These are phyloP conservation scores for Solanum pennellii DNA, from an alignment of 257 asterid genomes.

Conservation along the genomic window DNA sequence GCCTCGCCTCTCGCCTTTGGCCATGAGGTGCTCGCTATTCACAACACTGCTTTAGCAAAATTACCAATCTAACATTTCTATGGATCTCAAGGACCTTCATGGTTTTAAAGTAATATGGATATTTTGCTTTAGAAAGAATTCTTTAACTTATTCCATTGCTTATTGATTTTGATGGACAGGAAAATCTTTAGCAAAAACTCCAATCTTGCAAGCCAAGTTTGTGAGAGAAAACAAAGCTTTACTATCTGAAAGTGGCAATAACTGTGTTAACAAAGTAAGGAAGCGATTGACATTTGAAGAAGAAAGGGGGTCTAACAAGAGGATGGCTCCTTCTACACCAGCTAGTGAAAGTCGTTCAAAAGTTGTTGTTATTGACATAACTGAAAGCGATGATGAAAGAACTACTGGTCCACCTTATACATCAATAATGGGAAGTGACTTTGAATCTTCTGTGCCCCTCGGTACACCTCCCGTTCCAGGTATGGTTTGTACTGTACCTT, in stretches of 20 bases:
- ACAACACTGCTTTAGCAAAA: neutral
- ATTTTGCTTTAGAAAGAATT: neutral
- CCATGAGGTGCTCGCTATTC: no score
- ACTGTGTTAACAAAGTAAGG: constrained; percentile 7
- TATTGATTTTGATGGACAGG: constrained; percentile 7
- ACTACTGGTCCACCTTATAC: neutral
- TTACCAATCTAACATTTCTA: neutral
- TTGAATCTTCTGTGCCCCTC: neutral
- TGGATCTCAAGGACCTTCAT: no score
- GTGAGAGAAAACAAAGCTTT: constrained; percentile 10
- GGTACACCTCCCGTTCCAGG: neutral
- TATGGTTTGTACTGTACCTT: neutral
- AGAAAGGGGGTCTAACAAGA: constrained; percentile 12
- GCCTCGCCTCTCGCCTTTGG: no score
- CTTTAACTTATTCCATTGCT: neutral
- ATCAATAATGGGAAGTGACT: neutral
- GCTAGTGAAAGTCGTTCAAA: constrained; percentile 10
- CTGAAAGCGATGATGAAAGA: constrained; percentile 36
- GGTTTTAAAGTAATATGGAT: neutral
- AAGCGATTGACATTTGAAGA: constrained; percentile 22
- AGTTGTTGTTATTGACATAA: constrained; percentile 17
- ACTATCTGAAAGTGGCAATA: neutral
- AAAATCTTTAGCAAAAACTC: constrained; percentile 9
- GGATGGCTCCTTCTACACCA: constrained; percentile 33
- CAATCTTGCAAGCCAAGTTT: neutral